Conservation (phyloP, 2,329 filamentous ascomycete genomes). For the Knufia petricola region DNA sequence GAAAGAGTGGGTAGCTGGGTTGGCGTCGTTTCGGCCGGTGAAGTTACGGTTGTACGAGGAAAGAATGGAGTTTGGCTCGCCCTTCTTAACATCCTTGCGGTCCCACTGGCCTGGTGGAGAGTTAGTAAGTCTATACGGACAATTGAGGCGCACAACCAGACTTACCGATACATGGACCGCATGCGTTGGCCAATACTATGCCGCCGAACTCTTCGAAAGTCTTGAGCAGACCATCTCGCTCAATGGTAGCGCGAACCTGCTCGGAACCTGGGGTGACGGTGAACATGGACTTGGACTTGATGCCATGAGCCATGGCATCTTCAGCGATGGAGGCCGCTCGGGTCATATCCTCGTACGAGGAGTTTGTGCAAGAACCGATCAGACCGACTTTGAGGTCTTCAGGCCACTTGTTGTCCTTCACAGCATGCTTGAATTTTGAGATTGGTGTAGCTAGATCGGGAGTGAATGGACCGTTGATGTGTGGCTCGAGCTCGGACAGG, state of each 20-base stretch:
- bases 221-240: conserved; percentile 78
- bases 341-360: conserved; percentile 80
- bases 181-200: conserved; percentile 89
- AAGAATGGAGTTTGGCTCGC: conserved; percentile 89
- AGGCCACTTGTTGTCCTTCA: conserved; percentile 91
- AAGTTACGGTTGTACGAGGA: conserved; percentile 99
- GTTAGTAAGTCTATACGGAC: too few relatives aligned
- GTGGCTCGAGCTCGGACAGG: conserved; percentile 85
- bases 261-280: conserved; percentile 94
- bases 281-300: conserved; percentile 91
- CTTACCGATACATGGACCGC: conserved; percentile 59
- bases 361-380: conserved; percentile 98
- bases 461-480: conserved; percentile 98
- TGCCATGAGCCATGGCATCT: conserved; percentile 80
- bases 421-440: conserved; percentile 91
- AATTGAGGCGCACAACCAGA: too few relatives aligned
- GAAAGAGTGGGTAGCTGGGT: conserved; percentile 89
- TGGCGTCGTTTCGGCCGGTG: conserved; percentile 93
- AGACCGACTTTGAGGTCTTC: conserved; percentile 93
- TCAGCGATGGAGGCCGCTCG: conserved; percentile 83
- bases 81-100: conserved; percentile 86
- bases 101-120: conserved; percentile 97
- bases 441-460: conserved; percentile 96
- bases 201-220: conserved; percentile 96
- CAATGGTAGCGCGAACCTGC: conserved; percentile 90